Percentiles rank a stretch among this genome's conserved stretches.
These are phyloP conservation scores for Rhytidhysteron rufulum DNA, from an alignment of 2,329 filamentous ascomycete species.

Conservation along the genomic window DNA sequence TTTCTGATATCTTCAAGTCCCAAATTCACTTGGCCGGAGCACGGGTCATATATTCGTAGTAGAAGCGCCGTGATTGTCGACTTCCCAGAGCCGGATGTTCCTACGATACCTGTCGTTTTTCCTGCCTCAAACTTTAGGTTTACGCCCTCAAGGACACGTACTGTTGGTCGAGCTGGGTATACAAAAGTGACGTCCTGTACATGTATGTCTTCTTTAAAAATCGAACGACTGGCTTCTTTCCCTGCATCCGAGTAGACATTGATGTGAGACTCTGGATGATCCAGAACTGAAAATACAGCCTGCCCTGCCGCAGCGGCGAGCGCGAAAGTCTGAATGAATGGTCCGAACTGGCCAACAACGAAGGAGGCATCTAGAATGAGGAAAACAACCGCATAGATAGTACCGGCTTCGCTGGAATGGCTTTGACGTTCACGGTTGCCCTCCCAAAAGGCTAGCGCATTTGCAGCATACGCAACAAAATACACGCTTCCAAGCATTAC, in stretches of 20 bases:
- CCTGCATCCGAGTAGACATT: constrained; percentile 34
- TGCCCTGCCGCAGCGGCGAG: constrained; percentile 51
- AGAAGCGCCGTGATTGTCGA: constrained; percentile 43
- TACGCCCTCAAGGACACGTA: constrained; percentile 37
- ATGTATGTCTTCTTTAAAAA: constrained; percentile 28
- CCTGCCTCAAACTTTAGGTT: constrained; percentile 34
- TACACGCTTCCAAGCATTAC: constrained; percentile 42
- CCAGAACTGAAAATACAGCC: constrained; percentile 43
- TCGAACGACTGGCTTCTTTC: constrained; percentile 10
- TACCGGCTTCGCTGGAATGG: constrained; percentile 40
- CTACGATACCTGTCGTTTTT: constrained; percentile 44
- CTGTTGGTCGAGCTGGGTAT: constrained; percentile 42
- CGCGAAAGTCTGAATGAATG: constrained; percentile 55
- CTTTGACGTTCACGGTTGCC: constrained; percentile 29
- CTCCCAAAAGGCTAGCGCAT: constrained; percentile 45
- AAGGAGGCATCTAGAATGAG: constrained; percentile 62
- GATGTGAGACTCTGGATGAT: constrained; percentile 36
- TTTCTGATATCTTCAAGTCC: constrained; percentile 22
- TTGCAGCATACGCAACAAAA: constrained; percentile 44
- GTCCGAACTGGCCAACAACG: constrained; percentile 60
- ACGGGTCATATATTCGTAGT: constrained; percentile 36
- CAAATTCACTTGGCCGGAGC: constrained; percentile 23
- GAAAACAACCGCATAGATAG: constrained; percentile 62
- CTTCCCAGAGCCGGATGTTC: constrained; percentile 43
- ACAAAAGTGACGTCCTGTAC: constrained; percentile 40